Evolutionary conservation across 176 grass and related monocot species (phyloP).

Genomic region (Coix lacrymajobi): DNA sequence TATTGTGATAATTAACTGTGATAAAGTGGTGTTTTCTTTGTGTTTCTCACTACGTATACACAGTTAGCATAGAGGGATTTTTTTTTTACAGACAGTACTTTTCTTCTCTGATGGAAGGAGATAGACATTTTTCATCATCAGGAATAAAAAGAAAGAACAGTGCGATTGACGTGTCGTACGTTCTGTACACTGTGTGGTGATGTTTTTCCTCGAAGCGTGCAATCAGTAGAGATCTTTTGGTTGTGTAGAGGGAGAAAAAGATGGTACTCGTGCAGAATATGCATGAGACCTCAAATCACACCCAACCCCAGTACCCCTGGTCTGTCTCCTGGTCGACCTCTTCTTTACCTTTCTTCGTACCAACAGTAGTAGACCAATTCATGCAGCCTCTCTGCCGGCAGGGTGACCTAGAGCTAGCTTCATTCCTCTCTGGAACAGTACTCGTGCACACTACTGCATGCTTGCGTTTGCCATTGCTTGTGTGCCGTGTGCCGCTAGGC

Average conservation of each 20-base stretch:
- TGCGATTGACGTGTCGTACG: constrained; percentile 20
- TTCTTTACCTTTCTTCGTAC: not conserved
- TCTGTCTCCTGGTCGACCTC: not conserved
- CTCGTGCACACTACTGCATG: constrained; percentile 10
- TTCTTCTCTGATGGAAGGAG: not conserved
- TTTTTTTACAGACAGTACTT: not conserved
- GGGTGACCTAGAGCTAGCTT: not conserved
- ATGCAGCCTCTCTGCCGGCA: not conserved
- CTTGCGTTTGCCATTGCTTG: constrained; percentile 27
- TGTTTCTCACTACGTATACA: too few relatives aligned
- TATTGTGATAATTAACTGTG: not conserved
- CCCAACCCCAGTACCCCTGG: constrained; percentile 16
- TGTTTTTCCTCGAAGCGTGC: constrained; percentile 12
- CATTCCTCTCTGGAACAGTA: constrained; percentile 47
- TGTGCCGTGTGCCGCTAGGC: constrained; percentile 44
- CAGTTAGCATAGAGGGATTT: not conserved
- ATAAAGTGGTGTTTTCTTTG: not conserved
- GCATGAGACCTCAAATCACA: constrained; percentile 70
- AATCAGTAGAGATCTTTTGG: constrained; percentile 38
- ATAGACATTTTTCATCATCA: not conserved
- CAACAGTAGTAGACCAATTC: not conserved
- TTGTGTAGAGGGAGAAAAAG: constrained; percentile 36
- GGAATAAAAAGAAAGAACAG: not conserved
- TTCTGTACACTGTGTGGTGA: not conserved
- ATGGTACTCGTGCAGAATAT: constrained; percentile 24